Base-by-base conservation (phyloP, 2,329 filamentous ascomycete genomes). In the Cordyceps militaris region DNA sequence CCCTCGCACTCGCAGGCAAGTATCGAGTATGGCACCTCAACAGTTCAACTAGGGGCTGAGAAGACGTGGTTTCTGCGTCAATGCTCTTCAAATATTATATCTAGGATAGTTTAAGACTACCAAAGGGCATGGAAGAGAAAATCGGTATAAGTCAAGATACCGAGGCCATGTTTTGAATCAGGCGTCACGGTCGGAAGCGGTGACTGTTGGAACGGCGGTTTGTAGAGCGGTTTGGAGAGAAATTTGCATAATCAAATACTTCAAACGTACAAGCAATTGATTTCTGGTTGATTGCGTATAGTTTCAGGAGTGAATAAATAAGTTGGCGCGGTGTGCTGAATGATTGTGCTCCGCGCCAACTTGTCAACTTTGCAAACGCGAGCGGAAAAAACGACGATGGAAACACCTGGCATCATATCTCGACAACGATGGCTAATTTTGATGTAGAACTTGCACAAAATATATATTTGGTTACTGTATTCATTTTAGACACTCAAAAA, bases 301-400 rank as follows among this genome's bases (percentile, higher is more conserved):
- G 0, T 30, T 52, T 46, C 16, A 30, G 19, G 13, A 2, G 2
- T 1, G 26, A 36, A 36, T 21, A 9, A 21, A 13, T 10, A 19
- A 19, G 3, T 11, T 34, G 38, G 30, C n/a, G 19, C 10, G 8
- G 30, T 36, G 32, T 23, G 26, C 8, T 9, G 54, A 38, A 21
- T 38, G 36, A n/a, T 49, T 24, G 36, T 34, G 34, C n/a, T 44
- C 38, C n/a, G 34, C 19, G n/a, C n/a, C 16, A 26, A 24, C 19
- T 34, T 42, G 42, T 50, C 55, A 48, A 44, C 53, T 44, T 30
- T 32, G 53, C 40, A 56, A 57, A 51, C 59, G 59, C 59, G 51
- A 60, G 49, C 56, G 46, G 23, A 4, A 56, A 60, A 60, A 60
- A 51, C 46, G 59, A 48, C 49, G 53, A 46, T 57, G 19, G 14